phyloP scores from a whole-genome alignment of 2,329 filamentous ascomycete species.

The Cladophialophora immunda region DNA sequence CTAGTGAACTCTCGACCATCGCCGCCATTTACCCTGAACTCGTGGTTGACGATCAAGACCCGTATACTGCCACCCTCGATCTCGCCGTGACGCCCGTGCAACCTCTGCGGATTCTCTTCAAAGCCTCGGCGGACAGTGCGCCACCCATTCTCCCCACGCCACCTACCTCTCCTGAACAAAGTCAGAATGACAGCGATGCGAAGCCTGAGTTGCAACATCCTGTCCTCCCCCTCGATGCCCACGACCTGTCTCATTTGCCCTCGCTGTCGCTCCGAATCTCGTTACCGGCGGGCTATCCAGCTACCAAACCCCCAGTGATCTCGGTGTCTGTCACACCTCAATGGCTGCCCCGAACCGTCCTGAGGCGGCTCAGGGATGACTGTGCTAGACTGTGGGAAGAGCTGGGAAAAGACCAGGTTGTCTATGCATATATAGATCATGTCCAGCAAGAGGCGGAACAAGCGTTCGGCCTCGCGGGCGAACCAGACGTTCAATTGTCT shows the following conservation, averaged over 20 bases:
- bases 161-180: conserved; percentile 51
- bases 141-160: conserved; percentile 50
- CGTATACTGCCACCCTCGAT: conserved; percentile 62
- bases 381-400: conserved; percentile 67
- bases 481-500: conserved; percentile 53
- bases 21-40: conserved; percentile 71
- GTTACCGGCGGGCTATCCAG: conserved; percentile 66
- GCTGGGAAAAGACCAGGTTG: conserved; percentile 63
- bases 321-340: conserved; percentile 57
- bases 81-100: conserved; percentile 63
- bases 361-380: conserved; percentile 57
- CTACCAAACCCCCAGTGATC: conserved; percentile 59
- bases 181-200: conserved; percentile 38
- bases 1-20: conserved; percentile 67
- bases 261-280: conserved; percentile 62
- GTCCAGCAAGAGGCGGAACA: conserved; percentile 66
- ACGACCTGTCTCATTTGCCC: conserved; percentile 64
- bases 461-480: conserved; percentile 60
- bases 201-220: conserved; percentile 16
- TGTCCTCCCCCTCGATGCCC: conserved; percentile 38
- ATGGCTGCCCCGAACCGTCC: conserved; percentile 61
- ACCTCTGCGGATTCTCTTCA: conserved; percentile 59
- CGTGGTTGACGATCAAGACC: conserved; percentile 54
- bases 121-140: conserved; percentile 46
- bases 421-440: conserved; percentile 68